Base-by-base conservation (phyloP, 2,329 filamentous ascomycete genomes). In the Rugonectria rugulosa region DNA sequence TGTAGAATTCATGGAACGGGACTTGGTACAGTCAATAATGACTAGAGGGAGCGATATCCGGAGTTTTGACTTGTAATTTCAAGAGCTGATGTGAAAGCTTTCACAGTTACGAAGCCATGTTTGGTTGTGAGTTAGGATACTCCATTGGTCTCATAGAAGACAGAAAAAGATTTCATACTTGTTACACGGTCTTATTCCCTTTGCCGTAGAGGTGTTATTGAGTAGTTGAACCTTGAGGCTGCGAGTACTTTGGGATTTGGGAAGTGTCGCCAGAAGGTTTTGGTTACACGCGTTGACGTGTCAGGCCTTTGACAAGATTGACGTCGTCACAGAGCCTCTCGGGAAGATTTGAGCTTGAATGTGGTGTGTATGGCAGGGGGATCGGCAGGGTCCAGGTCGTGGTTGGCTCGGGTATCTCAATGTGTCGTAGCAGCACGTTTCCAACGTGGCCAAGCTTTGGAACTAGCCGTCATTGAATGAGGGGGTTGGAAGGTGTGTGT, bases 11-110 rank as follows among this genome's bases (percentile, higher is more conserved):
- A 53, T 44, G 40, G 49, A 53, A 47, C 46, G 50, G 46, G 38
- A 64, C 55, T 56, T 60, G 51, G 57, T 55, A 57, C 49, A 63
- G 32, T 53, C 34, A 24, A 37, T 53, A 62, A 59, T 46, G 32
- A 58, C 46, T 44, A 42, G 48, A 56, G 60, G 58, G 47, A 68
- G 59, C 57, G 62, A 68, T 68, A 65, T 65, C 59, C 27, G 65
- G 65, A 68, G 65, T 68, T 68, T 66, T 68, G 63, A 61, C 53
- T 63, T 68, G 53, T 59, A 54, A 59, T 61, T 53, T 57, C 54
- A 53, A 51, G 52, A 49, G 47, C 51, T 57, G 55, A 56, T 54
- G 49, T 44, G 56, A 51, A 40, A 40, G 48, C 36, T 42, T 26
- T 42, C 31, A 32, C 48, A 46, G 46, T 56, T 41, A 59, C 53